These are phyloP conservation scores for Claviceps purpurea DNA, from an alignment of 2,329 filamentous ascomycete genomes.

Conservation along the genomic window DNA sequence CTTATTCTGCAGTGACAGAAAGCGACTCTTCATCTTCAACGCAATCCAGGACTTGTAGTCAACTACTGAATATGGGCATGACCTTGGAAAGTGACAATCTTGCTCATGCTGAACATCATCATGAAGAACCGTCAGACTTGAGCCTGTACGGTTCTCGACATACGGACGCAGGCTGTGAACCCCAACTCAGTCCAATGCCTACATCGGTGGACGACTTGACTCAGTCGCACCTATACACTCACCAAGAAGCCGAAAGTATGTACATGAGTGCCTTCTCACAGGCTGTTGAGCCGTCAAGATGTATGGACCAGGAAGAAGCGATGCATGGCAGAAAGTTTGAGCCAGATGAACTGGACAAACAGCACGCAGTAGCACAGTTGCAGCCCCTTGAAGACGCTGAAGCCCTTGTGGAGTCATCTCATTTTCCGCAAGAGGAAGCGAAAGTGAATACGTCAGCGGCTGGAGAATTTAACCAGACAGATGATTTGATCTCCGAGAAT, in stretches of 20 bases:
- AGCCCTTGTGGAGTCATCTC: not conserved
- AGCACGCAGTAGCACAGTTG: not conserved
- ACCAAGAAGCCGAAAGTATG: constrained; percentile 75
- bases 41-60: constrained; percentile 8
- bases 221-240: constrained; percentile 58
- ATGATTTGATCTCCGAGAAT: not conserved
- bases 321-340: not conserved
- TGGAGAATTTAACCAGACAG: not conserved
- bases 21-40: constrained; percentile 4
- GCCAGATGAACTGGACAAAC: not conserved
- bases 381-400: not conserved
- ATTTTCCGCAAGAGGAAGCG: not conserved
- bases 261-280: constrained; percentile 64
- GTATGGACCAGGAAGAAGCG: not conserved
- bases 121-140: not conserved
- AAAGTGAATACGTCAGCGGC: too few species aligned
- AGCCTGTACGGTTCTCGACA: not conserved
- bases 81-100: not conserved
- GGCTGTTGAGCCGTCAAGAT: constrained; percentile 14
- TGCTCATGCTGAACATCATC: not conserved
- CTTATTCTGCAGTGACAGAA: constrained; percentile 15
- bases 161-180: not conserved
- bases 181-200: not conserved
- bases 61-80: not conserved
- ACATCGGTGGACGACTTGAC: constrained; percentile 35